Base-by-base conservation (phyloP, 768 basidiomycete genomes). In the Epithele typhae region DNA sequence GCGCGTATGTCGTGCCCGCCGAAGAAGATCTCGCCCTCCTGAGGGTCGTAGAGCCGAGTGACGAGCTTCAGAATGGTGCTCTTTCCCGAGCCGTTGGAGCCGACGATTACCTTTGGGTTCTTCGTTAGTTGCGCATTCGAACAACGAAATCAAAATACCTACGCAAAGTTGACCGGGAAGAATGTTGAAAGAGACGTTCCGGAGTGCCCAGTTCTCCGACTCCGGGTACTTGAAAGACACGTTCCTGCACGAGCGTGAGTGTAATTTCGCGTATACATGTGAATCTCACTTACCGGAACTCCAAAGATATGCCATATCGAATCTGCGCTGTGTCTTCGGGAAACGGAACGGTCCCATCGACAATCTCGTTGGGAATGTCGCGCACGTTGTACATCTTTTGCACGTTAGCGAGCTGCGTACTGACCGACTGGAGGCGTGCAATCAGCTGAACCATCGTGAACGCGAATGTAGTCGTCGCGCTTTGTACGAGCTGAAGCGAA, bases 51-150 rank as follows among this genome's bases (percentile, higher is more conserved):
- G 19, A 90, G 61, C 19, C 87, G 78, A 19, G 79, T 65, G 23
- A 84, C 75, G 37, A 91, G 69, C 60, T 90, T 91, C 36, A 91
- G 67, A 33, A 90, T 77, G 1, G 87, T 90, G 58, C 83, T 86
- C 64, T 91, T 91, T 1, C 69, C 87, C 0, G 84, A 86, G 6
- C 87, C 87, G 51, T 91, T 91, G 25, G 71, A 72, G 10, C 87
- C 87, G 3, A 91, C 84, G 34, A 91, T 82, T 27, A 89, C 73
- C 85, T 87, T 30, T 14, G 14, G 8, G 14, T 30, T n/a, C n/a
- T 30, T 30, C 27, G 27, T 30, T 30, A 30, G n/a, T n/a, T n/a
- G n/a, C n/a, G n/a, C n/a, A n/a, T n/a, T n/a, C n/a, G n/a, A n/a
- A n/a, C n/a, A n/a, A 4, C 5, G 8, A 41, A 27, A 14, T 32